These are phyloP conservation scores for Hypoxylon intermedium DNA, from an alignment of 495 filamentous ascomycete species.

Conservation along the genomic window DNA sequence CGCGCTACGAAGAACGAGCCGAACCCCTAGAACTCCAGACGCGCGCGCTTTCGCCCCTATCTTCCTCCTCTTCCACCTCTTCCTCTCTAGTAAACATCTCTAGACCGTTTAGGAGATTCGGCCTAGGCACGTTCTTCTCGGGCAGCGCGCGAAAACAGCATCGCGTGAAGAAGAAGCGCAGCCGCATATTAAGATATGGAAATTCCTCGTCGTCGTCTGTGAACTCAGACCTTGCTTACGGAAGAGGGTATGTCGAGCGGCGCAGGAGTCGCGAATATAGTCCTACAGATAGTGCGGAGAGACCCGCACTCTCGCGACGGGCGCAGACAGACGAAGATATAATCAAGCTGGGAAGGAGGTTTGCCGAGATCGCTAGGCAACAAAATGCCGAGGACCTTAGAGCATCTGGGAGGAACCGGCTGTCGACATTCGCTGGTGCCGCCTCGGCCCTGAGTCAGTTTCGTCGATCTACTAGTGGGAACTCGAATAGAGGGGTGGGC, in stretches of 20 bases:
- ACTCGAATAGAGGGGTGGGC: constrained; percentile 44
- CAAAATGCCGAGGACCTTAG: constrained; percentile 53
- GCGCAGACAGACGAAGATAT: constrained; percentile 59
- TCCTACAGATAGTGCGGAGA: constrained; percentile 21
- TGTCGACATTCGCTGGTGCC: constrained; percentile 48
- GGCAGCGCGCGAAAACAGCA: constrained; percentile 40
- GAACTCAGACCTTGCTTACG: constrained; percentile 62
- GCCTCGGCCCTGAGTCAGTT: constrained; percentile 46
- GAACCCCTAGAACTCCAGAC: constrained; percentile 37
- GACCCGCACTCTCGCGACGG: constrained; percentile 32
- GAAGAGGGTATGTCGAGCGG: constrained; percentile 58
- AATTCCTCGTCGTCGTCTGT: constrained; percentile 59
- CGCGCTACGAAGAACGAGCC: constrained; percentile 34
- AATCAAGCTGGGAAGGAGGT: constrained; percentile 53
- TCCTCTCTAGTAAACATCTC: constrained; percentile 56
- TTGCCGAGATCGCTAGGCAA: constrained; percentile 53
- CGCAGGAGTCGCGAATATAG: constrained; percentile 41
- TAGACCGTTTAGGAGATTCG: constrained; percentile 47
- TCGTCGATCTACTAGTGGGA: constrained; percentile 45
- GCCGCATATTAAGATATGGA: constrained; percentile 50
- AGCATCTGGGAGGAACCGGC: constrained; percentile 47
- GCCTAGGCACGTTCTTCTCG: constrained; percentile 52
- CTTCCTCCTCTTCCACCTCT: constrained; percentile 53
- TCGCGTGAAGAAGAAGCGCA: constrained; percentile 52
- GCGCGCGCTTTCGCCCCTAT: constrained; percentile 50